phyloP scores from a whole-genome alignment of 305 asterid species.

The Fraxinus nigra region DNA sequence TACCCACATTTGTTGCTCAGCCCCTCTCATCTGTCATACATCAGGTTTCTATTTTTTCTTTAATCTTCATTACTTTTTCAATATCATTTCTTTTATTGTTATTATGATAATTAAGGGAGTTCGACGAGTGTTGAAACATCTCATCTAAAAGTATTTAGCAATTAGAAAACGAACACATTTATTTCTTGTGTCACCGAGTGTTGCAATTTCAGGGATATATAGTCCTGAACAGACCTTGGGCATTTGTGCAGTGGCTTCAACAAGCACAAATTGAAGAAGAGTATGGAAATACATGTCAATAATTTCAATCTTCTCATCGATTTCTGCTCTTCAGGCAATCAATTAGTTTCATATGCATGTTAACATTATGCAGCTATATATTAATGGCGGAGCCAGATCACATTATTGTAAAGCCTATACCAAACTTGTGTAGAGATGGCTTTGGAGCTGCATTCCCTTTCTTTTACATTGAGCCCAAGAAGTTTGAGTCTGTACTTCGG shows the following conservation, averaged over 20 bases:
- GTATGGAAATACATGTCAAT: conserved; percentile 27
- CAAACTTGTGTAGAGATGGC: conserved; percentile 68
- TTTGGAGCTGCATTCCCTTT: conserved; percentile 90
- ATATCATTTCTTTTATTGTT: background rate
- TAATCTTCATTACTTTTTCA: background rate
- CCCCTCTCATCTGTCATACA: conserved; percentile 84
- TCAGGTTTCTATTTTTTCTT: conserved; percentile 42
- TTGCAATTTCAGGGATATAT: conserved; percentile 69
- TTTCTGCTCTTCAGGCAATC: conserved; percentile 3
- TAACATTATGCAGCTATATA: conserved; percentile 57
- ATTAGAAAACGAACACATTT: background rate
- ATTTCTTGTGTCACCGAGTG: conserved; percentile 11
- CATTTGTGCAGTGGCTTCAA: conserved; percentile 98
- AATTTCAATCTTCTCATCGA: background rate
- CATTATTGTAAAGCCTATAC: conserved; percentile 77
- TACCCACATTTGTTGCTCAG: conserved; percentile 88
- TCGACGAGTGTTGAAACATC: background rate
- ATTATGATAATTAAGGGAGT: background rate
- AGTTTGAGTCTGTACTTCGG: conserved; percentile 60
- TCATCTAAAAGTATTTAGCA: conserved; percentile 3
- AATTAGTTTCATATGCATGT: conserved; percentile 10
- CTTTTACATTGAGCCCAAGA: conserved; percentile 93
- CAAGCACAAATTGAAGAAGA: conserved; percentile 82
- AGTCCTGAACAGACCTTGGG: conserved; percentile 96
- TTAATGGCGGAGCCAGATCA: conserved; percentile 43